Conservation (phyloP, 257 asterid species). For the Rhazya stricta region DNA sequence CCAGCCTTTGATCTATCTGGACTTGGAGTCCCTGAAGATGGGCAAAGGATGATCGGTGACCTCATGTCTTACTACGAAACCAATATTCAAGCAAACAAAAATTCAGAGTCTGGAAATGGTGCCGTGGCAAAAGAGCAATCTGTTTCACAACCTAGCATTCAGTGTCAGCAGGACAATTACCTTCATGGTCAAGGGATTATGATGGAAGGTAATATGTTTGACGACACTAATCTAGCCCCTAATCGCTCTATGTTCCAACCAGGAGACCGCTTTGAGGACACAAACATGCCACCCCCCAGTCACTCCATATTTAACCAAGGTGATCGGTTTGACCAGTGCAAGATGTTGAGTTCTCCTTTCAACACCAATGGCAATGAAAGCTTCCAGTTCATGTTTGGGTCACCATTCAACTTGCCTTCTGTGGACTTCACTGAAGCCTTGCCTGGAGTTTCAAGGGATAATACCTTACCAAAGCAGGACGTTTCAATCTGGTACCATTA, state of each 20-base stretch:
- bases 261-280: slow-evolving; percentile 29
- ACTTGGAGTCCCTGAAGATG: slow-evolving; percentile 74
- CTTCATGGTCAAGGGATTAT: slow-evolving; percentile 39
- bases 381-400: slow-evolving; percentile 49
- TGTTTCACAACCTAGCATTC: slow-evolving; percentile 23
- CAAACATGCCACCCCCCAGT: slow-evolving; percentile 15
- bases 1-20: slow-evolving; percentile 52
- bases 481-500: slow-evolving; percentile 49
- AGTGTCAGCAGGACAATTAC: slow-evolving; percentile 36
- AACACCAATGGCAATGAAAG: slow-evolving; percentile 33
- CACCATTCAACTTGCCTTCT: slow-evolving; percentile 40
- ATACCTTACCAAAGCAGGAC: slow-evolving; percentile 40
- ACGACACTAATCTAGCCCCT: slow-evolving; percentile 26
- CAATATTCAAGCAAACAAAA: slow-evolving; percentile 42
- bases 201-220: slow-evolving; percentile 37
- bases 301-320: slow-evolving; percentile 26
- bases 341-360: slow-evolving; percentile 37
- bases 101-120: slow-evolving; percentile 20
- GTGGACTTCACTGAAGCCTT: slow-evolving; percentile 39
- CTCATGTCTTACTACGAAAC: slow-evolving; percentile 64
- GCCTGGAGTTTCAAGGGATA: slow-evolving; percentile 33
- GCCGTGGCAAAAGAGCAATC: slow-evolving; percentile 31
- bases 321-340: slow-evolving; percentile 40
- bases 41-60: slow-evolving; percentile 57
- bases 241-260: slow-evolving; percentile 29